phyloP scores from a whole-genome alignment of 2,329 filamentous ascomycete genomes.

The Diplodia scrobiculata region DNA sequence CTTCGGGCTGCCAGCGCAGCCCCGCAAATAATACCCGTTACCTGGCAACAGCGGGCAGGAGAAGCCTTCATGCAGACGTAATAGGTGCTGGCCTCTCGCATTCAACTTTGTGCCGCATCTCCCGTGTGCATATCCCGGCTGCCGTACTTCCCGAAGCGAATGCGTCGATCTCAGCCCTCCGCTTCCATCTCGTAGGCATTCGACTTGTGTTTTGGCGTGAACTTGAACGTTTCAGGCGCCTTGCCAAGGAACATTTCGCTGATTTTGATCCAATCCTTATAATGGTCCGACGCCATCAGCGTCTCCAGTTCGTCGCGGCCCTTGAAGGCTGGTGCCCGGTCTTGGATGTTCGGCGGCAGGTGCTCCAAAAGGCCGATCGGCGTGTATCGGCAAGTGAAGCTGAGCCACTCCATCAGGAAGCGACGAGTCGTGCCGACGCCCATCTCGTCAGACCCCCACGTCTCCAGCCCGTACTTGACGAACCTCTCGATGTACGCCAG shows the following conservation, averaged over 20 bases:
- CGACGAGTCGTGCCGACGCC: slow-evolving; percentile 87
- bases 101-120: neutral
- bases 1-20: neutral
- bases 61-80: neutral
- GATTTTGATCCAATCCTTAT: slow-evolving; percentile 98
- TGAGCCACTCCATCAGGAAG: slow-evolving; percentile 94
- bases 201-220: slow-evolving; percentile 97
- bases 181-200: slow-evolving; percentile 80
- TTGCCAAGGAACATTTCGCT: slow-evolving; percentile 98
- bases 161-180: slow-evolving; percentile 37
- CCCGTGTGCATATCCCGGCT: neutral
- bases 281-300: slow-evolving; percentile 85
- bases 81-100: neutral
- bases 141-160: neutral
- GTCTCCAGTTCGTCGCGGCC: slow-evolving; percentile 91
- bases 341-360: slow-evolving; percentile 84
- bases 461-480: slow-evolving; percentile 83
- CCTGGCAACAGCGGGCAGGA: neutral
- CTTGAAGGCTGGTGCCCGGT: slow-evolving; percentile 79
- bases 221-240: slow-evolving; percentile 85
- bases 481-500: slow-evolving; percentile 86
- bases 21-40: slow-evolving; percentile 1
- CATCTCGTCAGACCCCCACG: slow-evolving; percentile 94
- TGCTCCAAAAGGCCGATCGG: slow-evolving; percentile 86
- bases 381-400: slow-evolving; percentile 89